Conservation (phyloP, 2,329 filamentous ascomycete genomes). For the Sclerotiophoma versabilis region DNA sequence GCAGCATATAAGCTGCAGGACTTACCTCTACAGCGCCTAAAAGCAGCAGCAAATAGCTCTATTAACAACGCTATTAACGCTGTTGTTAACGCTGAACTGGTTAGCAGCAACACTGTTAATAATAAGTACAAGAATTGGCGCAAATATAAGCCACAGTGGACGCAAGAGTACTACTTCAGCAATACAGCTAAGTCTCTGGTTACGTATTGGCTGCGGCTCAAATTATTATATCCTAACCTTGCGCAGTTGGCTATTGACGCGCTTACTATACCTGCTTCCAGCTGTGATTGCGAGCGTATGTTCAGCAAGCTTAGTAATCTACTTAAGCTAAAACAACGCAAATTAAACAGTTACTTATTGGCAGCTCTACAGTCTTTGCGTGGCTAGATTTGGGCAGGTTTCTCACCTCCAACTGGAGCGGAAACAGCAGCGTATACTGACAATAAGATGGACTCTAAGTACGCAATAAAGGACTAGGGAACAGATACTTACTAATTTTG, state of each 20-base stretch:
- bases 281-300: neutral
- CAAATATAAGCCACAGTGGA: neutral
- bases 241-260: neutral
- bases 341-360: neutral
- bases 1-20: no score
- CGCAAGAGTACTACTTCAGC: neutral
- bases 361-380: neutral
- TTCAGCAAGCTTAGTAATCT: neutral
- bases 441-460: neutral
- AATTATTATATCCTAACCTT: neutral
- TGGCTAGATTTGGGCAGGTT: neutral
- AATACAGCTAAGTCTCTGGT: neutral
- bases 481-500: neutral
- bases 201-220: neutral
- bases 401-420: neutral
- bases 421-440: neutral
- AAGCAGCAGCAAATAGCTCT: no score
- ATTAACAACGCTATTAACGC: neutral
- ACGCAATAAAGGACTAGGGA: neutral
- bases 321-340: neutral
- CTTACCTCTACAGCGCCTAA: no score
- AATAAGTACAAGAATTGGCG: neutral
- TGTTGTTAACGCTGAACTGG: neutral
- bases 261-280: neutral
- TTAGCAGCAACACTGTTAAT: neutral